These are phyloP conservation scores for Globisporangium camurandrum DNA, from an alignment of 352 stramenopile genomes.

Conservation along the genomic window DNA sequence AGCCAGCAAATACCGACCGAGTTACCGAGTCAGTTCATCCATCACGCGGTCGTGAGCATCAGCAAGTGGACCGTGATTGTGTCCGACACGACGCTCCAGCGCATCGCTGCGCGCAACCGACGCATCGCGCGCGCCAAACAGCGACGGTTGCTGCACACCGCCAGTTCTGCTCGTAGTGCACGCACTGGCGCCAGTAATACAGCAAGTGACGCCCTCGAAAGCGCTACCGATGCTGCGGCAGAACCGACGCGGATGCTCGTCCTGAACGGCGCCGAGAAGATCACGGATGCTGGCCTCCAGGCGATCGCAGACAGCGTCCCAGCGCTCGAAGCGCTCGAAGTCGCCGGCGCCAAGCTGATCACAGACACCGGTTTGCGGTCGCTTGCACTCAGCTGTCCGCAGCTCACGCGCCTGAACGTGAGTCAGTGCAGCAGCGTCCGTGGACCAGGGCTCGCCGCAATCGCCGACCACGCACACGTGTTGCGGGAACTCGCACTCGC, in stretches of 20 bases:
- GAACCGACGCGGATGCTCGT: conserved; percentile 37
- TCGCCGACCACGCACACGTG: conserved; percentile 46
- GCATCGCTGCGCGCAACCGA: conserved; percentile 55
- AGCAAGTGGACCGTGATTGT: conserved; percentile 67
- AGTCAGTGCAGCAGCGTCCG: conserved; percentile 30
- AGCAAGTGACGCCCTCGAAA: neutral
- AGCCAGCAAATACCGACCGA: conserved; percentile 16
- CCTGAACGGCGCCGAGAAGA: conserved; percentile 52
- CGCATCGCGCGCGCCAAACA: conserved; percentile 23
- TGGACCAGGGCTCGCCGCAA: conserved; percentile 52
- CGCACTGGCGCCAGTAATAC: neutral
- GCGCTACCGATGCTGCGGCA: neutral
- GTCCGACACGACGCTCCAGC: conserved; percentile 47
- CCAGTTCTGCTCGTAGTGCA: too few species aligned
- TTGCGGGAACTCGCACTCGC: conserved; percentile 34
- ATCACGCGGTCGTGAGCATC: conserved; percentile 39
- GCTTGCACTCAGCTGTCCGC: conserved; percentile 36
- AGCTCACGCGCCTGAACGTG: conserved; percentile 48
- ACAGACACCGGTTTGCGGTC: conserved; percentile 51
- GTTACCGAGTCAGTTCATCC: conserved; percentile 59
- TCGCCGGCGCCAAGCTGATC: conserved; percentile 32
- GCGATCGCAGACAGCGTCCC: conserved; percentile 41
- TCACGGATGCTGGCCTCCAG: conserved; percentile 52
- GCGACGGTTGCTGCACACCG: conserved; percentile 14
- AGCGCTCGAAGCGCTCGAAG: conserved; percentile 45